Conservation (phyloP, 1,284 basidiomycete species). For the Stereum hirsutum region DNA sequence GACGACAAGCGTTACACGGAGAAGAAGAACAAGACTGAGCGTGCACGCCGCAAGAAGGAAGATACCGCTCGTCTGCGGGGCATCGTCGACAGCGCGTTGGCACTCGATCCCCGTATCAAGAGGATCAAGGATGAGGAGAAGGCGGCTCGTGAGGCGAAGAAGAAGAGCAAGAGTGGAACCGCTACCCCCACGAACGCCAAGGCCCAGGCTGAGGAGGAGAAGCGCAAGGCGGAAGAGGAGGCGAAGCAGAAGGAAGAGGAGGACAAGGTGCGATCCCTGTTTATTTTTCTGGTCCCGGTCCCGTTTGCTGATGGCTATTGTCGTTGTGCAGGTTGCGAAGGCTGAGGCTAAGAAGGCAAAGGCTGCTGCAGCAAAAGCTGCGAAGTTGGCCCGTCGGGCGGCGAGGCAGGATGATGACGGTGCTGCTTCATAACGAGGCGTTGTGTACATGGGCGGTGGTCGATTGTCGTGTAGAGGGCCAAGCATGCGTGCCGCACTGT, state of each 20-base stretch:
- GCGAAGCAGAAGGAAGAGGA: slow-evolving; percentile 59
- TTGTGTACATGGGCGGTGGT: no score
- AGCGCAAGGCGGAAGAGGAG: slow-evolving; percentile 66
- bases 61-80: slow-evolving; percentile 87
- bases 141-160: slow-evolving; percentile 90
- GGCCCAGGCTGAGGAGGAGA: slow-evolving; percentile 66
- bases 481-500: no score
- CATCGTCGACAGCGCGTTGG: slow-evolving; percentile 84
- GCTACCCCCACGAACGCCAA: slow-evolving; percentile 37
- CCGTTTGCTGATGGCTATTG: slow-evolving; percentile 1
- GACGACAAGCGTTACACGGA: slow-evolving; percentile 99
- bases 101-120: slow-evolving; percentile 93
- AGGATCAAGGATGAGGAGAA: slow-evolving; percentile 97
- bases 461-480: no score
- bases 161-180: slow-evolving; percentile 43
- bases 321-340: slow-evolving; percentile 39
- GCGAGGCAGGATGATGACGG: slow-evolving; percentile 25
- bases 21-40: slow-evolving; percentile 99
- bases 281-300: no score
- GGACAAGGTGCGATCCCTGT: slow-evolving; percentile 41
- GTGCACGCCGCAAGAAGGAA: slow-evolving; percentile 95
- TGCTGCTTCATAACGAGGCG: no score
- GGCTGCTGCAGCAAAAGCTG: slow-evolving; percentile 79
- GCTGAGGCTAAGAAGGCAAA: slow-evolving; percentile 82
- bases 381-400: slow-evolving; percentile 88